Evolutionary conservation across 495 filamentous ascomycete genomes (phyloP).

Genomic region (Neurospora tetraspora): DNA sequence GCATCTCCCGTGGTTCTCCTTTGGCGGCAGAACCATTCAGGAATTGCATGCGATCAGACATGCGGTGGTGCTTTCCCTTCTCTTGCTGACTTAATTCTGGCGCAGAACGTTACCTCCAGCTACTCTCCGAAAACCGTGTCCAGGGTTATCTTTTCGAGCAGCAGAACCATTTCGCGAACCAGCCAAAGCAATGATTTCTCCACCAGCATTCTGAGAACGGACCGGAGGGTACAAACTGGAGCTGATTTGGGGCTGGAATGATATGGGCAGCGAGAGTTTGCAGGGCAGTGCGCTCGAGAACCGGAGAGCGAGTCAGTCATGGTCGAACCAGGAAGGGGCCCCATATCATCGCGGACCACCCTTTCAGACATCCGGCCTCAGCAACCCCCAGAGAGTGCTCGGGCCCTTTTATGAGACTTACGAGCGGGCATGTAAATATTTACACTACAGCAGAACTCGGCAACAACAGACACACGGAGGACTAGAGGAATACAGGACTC

Average conservation of each 20-base stretch:
- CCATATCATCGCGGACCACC: not conserved
- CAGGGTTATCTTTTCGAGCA: conserved; percentile 86
- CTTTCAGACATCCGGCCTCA: not conserved
- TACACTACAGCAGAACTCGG: not conserved
- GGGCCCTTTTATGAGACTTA: not conserved
- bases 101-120: conserved; percentile 84
- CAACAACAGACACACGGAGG: not conserved
- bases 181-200: conserved; percentile 14
- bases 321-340: not conserved
- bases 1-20: not conserved
- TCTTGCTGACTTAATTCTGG: not conserved
- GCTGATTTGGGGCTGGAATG: not conserved
- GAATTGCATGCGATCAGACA: not conserved
- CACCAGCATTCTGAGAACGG: not conserved
- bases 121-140: conserved; percentile 74
- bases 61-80: not conserved
- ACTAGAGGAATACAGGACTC: not conserved
- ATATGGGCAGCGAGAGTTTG: not conserved
- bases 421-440: not conserved
- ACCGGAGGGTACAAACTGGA: not conserved
- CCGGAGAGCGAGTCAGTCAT: not conserved
- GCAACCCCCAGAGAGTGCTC: not conserved
- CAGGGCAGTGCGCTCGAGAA: not conserved
- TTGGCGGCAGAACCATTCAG: not conserved
- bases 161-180: conserved; percentile 68